Evolutionary conservation across 352 stramenopile species (phyloP).

Genomic region (Thraustotheca clavata): DNA sequence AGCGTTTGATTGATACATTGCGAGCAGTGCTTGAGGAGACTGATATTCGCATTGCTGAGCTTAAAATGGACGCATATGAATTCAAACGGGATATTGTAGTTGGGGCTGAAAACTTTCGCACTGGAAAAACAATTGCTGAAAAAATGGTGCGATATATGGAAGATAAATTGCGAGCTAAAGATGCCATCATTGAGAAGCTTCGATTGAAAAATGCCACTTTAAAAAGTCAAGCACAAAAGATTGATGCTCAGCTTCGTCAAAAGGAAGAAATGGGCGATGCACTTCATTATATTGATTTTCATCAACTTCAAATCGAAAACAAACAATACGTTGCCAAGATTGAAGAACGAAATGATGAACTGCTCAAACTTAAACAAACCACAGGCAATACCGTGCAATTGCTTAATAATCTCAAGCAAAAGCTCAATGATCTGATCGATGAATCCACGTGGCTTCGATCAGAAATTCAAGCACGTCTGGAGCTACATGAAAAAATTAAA

Average conservation of each 20-base stretch:
- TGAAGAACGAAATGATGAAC: slow-evolving; percentile 91
- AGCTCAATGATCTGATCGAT: slow-evolving; percentile 74
- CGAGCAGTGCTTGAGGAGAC: slow-evolving; percentile 90
- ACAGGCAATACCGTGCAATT: slow-evolving; percentile 85
- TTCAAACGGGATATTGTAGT: slow-evolving; percentile 95
- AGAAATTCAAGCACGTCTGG: slow-evolving; percentile 71
- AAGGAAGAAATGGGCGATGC: slow-evolving; percentile 94
- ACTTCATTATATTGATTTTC: slow-evolving; percentile 95
- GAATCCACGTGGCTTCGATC: slow-evolving; percentile 71
- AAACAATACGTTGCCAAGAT: slow-evolving; percentile 94
- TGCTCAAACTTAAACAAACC: slow-evolving; percentile 87
- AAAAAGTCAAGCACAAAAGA: slow-evolving; percentile 89
- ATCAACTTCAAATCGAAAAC: slow-evolving; percentile 95
- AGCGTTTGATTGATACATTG: slow-evolving; percentile 92
- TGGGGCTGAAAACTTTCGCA: slow-evolving; percentile 90
- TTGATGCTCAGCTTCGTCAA: slow-evolving; percentile 84
- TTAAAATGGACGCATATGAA: slow-evolving; percentile 95
- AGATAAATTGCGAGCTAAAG: slow-evolving; percentile 89
- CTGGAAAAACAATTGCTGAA: slow-evolving; percentile 89
- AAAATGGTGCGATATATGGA: slow-evolving; percentile 94
- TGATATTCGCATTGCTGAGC: slow-evolving; percentile 89
- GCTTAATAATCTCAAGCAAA: slow-evolving; percentile 88
- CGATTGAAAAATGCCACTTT: slow-evolving; percentile 91
- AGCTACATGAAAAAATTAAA: slow-evolving; percentile 83
- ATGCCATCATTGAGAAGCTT: slow-evolving; percentile 90